Base-by-base conservation (phyloP, 2,329 filamentous ascomycete genomes). In the Clonostachys byssicola region DNA sequence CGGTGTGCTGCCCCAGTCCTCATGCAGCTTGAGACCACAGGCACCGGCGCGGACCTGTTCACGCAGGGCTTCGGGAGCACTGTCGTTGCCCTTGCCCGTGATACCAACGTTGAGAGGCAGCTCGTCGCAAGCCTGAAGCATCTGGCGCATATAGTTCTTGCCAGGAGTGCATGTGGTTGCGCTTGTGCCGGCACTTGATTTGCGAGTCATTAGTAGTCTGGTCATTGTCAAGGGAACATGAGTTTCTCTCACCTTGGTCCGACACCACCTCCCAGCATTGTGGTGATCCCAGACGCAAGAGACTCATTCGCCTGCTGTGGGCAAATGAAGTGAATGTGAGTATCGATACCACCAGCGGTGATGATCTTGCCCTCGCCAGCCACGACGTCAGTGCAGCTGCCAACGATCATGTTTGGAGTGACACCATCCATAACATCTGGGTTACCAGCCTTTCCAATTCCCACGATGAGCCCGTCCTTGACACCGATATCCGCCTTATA, bases 371-470 rank as follows among this genome's bases (percentile, higher is more conserved):
- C 84, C 69, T 97, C 92, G 13, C 83, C 92, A 16, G 92, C 90
- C 61, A 97, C 84, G 18, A 96, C 89, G 72, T 97, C 92, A 0
- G 92, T 97, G 55, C 88, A 89, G 52, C 85, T 86, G 12, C 92
- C 92, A 10, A 96, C 82, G 2, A 96, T 72, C 83, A 97, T 83
- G 47, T 83, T 77, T 0, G 82, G 74, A 49, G 86, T 75, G 7
- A 97, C 89, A 5, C 89, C 89, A 34, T 94, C 86, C 92, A 96
- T 96, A 42, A 95, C 83, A 67, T 97, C 92, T n/a, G 92, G 92
- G 59, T 96, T 97, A 17, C 92, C 92, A 14, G 92, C 90, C 68
- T 97, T 96, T 50, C 92, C 92, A 56, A 97, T 92, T 1, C 83
- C 92, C 30, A 86, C 85, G 58, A 97, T 96, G 38, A 87, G 63